A percentile compares a stretch with the other conserved stretches of the same genome.
Evolutionary conservation across 2,329 filamentous ascomycete genomes (phyloP).

Genomic region (Beauveria pseudobassiana): DNA sequence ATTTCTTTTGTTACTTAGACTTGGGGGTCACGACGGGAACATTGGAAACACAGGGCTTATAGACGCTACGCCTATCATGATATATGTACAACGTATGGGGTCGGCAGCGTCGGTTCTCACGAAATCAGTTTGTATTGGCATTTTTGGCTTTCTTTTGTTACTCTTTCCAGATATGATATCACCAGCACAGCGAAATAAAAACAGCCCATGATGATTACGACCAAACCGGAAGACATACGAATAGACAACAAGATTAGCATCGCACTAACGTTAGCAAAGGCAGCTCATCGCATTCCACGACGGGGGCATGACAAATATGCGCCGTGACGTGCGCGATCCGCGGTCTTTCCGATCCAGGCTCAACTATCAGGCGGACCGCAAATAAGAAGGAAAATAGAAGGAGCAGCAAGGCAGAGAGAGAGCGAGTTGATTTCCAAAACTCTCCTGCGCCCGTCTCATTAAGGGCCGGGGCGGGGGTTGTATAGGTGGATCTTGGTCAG

Average conservation of each 20-base stretch:
- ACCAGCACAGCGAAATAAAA: neutral
- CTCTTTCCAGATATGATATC: neutral
- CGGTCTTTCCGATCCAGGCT: neutral
- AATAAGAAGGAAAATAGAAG: neutral
- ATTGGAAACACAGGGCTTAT: constrained; percentile 6
- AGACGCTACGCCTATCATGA: constrained; percentile 9
- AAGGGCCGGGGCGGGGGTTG: neutral
- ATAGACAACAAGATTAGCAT: too few relatives aligned
- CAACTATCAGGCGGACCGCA: neutral
- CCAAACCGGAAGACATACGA: neutral
- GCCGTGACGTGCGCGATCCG: neutral
- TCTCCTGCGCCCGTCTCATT: neutral
- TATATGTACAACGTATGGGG: constrained; percentile 3
- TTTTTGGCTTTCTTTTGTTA: neutral
- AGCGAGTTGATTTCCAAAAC: neutral
- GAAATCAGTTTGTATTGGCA: neutral
- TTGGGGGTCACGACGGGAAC: neutral
- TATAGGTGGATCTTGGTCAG: neutral
- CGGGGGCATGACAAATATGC: neutral
- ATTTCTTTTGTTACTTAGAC: constrained; percentile 8
- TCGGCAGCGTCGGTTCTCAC: neutral
- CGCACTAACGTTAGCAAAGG: too few relatives aligned
- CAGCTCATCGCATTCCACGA: too few relatives aligned
- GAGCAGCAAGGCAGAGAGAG: neutral
- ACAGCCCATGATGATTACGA: neutral